Conservation (phyloP, 2,329 filamentous ascomycete genomes). For the Aspergillus sp. region DNA sequence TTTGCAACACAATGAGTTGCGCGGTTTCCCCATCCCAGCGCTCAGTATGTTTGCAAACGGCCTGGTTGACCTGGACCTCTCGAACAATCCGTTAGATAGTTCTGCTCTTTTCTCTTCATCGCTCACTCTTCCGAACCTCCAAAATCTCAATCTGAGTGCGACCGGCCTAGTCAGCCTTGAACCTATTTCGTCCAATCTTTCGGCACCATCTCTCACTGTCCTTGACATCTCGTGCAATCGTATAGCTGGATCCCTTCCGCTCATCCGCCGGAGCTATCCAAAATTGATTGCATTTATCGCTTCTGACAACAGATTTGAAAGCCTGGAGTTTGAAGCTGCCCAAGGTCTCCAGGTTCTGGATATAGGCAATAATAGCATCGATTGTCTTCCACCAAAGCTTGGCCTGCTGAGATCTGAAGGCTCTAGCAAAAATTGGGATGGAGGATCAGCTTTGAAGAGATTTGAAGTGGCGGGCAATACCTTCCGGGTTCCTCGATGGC, state of each 20-base stretch:
- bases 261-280: slow-evolving; percentile 64
- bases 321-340: slow-evolving; percentile 68
- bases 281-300: slow-evolving; percentile 65
- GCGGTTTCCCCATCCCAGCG: slow-evolving; percentile 60
- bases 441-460: slow-evolving; percentile 52
- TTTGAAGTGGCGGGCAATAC: slow-evolving; percentile 79
- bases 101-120: slow-evolving; percentile 61
- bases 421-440: slow-evolving; percentile 28
- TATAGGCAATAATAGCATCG: slow-evolving; percentile 79
- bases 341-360: slow-evolving; percentile 72
- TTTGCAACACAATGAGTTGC: slow-evolving; percentile 73
- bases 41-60: slow-evolving; percentile 67
- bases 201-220: slow-evolving; percentile 69
- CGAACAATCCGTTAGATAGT: slow-evolving; percentile 67
- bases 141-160: slow-evolving; percentile 69
- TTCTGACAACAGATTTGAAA: slow-evolving; percentile 72
- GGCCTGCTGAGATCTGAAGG: slow-evolving; percentile 65
- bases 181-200: slow-evolving; percentile 61
- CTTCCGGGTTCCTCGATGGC: slow-evolving; percentile 82
- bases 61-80: slow-evolving; percentile 67
- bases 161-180: slow-evolving; percentile 70
- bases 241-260: slow-evolving; percentile 63
- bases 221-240: slow-evolving; percentile 81
- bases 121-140: slow-evolving; percentile 67
- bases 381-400: slow-evolving; percentile 72